A percentile compares a stretch with the other conserved stretches of the same genome.
Evolutionary conservation across 257 asterid species (phyloP).

Genomic region (Thymus quinquecostatus): DNA sequence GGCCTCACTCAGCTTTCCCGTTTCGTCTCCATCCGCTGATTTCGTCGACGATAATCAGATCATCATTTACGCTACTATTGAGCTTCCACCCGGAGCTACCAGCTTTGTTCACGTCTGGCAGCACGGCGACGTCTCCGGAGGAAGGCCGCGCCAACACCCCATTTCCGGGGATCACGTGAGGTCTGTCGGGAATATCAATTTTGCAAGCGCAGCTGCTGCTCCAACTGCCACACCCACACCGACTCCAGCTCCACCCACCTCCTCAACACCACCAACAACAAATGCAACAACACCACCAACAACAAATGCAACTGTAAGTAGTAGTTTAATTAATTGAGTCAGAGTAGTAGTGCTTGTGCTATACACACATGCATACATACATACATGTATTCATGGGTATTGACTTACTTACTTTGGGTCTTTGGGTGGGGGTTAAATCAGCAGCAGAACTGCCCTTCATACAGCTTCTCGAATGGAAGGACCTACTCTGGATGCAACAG

Average conservation of each 20-base stretch:
- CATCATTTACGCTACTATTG: conserved; percentile 64
- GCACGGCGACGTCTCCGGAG: conserved; percentile 51
- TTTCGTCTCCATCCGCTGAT: conserved; percentile 47
- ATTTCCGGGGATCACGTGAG: conserved; percentile 21
- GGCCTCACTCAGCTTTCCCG: conserved; percentile 59
- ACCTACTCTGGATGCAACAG: conserved; percentile 12
- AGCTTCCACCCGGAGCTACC: conserved; percentile 56
- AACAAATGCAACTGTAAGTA: neutral
- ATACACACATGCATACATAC: neutral
- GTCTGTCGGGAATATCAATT: conserved; percentile 56
- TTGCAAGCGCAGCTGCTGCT: conserved; percentile 42
- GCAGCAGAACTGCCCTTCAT: conserved; percentile 33
- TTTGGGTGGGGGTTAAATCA: neutral
- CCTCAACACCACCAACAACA: neutral
- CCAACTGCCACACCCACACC: neutral
- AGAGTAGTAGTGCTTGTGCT: too few relatives aligned
- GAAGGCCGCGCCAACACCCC: conserved; percentile 27
- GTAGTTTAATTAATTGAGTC: too few relatives aligned
- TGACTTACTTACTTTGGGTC: neutral
- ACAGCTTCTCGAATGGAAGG: neutral
- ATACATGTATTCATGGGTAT: too few relatives aligned
- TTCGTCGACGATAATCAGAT: conserved; percentile 32
- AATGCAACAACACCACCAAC: neutral
- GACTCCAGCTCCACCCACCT: neutral
- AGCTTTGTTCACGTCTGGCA: conserved; percentile 79